A percentile compares a stretch with the other conserved stretches of the same genome.
Evolutionary conservation across 192 early-diverging fungal species (phyloP).

Genomic region (Cetraspora pellucida): DNA sequence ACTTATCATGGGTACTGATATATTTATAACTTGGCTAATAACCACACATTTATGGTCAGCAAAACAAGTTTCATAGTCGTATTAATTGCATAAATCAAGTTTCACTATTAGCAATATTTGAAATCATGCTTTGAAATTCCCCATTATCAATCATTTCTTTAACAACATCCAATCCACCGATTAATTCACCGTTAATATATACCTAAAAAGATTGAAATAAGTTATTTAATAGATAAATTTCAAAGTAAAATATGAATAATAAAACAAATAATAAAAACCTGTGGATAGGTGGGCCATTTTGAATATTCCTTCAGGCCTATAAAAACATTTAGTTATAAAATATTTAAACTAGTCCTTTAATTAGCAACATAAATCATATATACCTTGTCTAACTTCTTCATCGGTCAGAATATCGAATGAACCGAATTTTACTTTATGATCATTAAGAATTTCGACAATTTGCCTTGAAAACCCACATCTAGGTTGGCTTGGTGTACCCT

Average conservation of each 20-base stretch:
- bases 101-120: too few species aligned
- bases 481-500: slow-evolving; percentile 61
- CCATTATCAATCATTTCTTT: slow-evolving; percentile 83
- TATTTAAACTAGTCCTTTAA: not conserved
- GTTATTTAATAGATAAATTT: not conserved
- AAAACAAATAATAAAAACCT: slow-evolving; percentile 41
- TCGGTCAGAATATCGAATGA: slow-evolving; percentile 92
- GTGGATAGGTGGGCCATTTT: slow-evolving; percentile 96
- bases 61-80: too few species aligned
- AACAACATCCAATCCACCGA: slow-evolving; percentile 95
- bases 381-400: slow-evolving; percentile 88
- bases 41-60: too few species aligned
- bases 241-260: not conserved
- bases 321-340: not conserved
- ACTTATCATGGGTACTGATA: too few species aligned
- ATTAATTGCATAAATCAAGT: too few species aligned
- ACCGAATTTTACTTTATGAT: slow-evolving; percentile 78
- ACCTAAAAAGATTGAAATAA: slow-evolving; percentile 55
- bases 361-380: slow-evolving; percentile 33
- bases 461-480: slow-evolving; percentile 91
- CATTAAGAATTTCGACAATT: slow-evolving; percentile 76
- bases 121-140: slow-evolving; percentile 52
- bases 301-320: slow-evolving; percentile 50
- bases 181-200: slow-evolving; percentile 89
- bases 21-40: too few species aligned